Base-by-base conservation (phyloP, 2,329 filamentous ascomycete genomes). In the Knoxdaviesia capensis region DNA sequence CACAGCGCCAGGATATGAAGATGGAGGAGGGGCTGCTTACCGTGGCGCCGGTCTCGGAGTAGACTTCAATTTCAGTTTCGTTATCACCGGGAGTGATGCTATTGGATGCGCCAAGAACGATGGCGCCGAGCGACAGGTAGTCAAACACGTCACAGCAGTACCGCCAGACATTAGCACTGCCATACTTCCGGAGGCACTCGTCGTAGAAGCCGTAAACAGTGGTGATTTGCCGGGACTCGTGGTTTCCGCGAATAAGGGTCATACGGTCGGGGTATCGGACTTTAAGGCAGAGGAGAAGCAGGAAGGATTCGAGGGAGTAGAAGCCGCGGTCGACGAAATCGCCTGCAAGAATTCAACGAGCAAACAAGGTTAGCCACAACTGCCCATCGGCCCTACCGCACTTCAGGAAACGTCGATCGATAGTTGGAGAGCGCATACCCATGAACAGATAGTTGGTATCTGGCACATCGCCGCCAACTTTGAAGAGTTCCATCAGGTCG, bases 161-260 rank as follows among this genome's bases (percentile, higher is more conserved):
- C 43, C 84, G 73, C 88, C 88, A 96, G 1, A 96, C 88, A 52
- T 94, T 96, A 34, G 88, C 87, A 55, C 81, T 93, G 46, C 88
- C 88, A 54, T 96, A 96, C 62, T 96, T 96, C 42, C 88, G 72
- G 48, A 94, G 68, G 54, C 88, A 96, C 63, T 96, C 88, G 55
- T 96, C 88, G 64, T 96, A 96, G 64, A 96, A 96, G 47, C 88
- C 88, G 57, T 96, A 96, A 9, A 96, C 88, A 5, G 85, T 93
- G 28, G 88, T 96, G 49, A 96, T 96, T 59, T 96, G 88, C 45
- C 88, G 77, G 38, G 87, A 94, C 61, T 96, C 88, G 65, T 94
- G 86, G 58, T 94, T 94, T 48, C 88, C 88, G 48, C 88, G 74
- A 54, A 96, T 94, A 36, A 96, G 71, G 4, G 90, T 96, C 65